Evolutionary conservation across 1,284 basidiomycete species (phyloP).

Genomic region (Afroboletus lepidellus): DNA sequence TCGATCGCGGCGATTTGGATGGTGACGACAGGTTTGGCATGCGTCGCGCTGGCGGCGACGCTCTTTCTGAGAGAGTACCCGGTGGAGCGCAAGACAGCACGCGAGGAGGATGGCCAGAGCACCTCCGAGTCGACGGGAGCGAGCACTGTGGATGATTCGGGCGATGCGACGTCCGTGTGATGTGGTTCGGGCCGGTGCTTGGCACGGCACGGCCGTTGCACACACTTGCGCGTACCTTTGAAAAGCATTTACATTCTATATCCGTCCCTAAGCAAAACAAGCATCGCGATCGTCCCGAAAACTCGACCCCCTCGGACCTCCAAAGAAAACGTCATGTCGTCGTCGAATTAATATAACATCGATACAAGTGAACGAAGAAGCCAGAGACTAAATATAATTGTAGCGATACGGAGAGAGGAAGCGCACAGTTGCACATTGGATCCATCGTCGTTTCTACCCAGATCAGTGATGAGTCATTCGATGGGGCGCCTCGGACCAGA

Average conservation of each 20-base stretch:
- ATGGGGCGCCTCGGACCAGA: not conserved
- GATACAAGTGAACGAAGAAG: not conserved
- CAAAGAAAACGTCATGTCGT: not conserved
- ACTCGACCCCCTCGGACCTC: not conserved
- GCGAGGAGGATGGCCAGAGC: no score
- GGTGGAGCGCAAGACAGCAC: constrained; percentile 48
- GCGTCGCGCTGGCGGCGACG: constrained; percentile 52
- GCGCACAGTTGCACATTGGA: not conserved
- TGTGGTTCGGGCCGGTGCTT: no score
- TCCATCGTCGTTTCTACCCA: not conserved
- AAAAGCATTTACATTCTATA: not conserved
- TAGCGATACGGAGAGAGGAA: not conserved
- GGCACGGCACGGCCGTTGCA: no score
- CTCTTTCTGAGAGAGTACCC: constrained; percentile 61
- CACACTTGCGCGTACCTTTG: no score
- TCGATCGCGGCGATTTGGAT: constrained; percentile 74
- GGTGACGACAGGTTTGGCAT: constrained; percentile 58
- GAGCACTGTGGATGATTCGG: no score
- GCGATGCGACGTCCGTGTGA: not conserved
- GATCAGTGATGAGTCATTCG: not conserved
- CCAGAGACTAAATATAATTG: not conserved
- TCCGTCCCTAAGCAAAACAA: not conserved
- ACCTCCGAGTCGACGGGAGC: not conserved
- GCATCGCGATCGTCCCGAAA: not conserved
- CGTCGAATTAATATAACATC: not conserved